Evolutionary conservation across 177 flowering plant species (phyloP).

Genomic region (Tripterygium wilfordii): DNA sequence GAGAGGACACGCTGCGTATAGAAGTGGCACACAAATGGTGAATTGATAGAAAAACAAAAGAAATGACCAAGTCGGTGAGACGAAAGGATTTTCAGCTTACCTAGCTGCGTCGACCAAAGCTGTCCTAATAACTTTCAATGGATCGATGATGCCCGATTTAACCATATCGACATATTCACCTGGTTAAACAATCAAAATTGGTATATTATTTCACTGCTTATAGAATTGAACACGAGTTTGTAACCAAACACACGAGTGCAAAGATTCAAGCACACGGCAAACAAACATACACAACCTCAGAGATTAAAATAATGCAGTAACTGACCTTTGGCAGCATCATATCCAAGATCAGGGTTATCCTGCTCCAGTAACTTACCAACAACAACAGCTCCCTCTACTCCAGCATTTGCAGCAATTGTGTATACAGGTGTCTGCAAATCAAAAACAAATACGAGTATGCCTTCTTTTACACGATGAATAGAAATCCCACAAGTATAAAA

Average conservation of each 20-base stretch:
- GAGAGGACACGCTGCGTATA: slow-evolving; percentile 67
- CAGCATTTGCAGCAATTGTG: slow-evolving; percentile 90
- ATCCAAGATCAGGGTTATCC: slow-evolving; percentile 80
- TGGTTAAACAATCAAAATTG: slow-evolving; percentile 21
- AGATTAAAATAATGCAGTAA: too few species aligned
- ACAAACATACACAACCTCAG: too few species aligned
- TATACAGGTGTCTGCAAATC: slow-evolving; percentile 69
- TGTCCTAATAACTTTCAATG: slow-evolving; percentile 93
- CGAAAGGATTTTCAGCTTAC: slow-evolving; percentile 21
- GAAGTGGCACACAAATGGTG: neutral
- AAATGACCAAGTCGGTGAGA: too few species aligned
- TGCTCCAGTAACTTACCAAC: slow-evolving; percentile 96
- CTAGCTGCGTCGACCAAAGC: slow-evolving; percentile 97
- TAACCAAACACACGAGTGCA: too few species aligned
- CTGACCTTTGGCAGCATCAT: slow-evolving; percentile 97
- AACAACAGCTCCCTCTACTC: slow-evolving; percentile 96
- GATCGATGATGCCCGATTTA: slow-evolving; percentile 92
- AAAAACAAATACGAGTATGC: neutral
- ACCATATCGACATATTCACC: slow-evolving; percentile 98
- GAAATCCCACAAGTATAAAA: too few species aligned
- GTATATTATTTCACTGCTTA: too few species aligned
- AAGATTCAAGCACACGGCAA: too few species aligned
- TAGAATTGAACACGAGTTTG: too few species aligned
- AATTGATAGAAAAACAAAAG: too few species aligned
- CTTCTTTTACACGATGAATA: too few species aligned